Conservation (phyloP, 164 flowering plant species). For the Brasenia schreberi region DNA sequence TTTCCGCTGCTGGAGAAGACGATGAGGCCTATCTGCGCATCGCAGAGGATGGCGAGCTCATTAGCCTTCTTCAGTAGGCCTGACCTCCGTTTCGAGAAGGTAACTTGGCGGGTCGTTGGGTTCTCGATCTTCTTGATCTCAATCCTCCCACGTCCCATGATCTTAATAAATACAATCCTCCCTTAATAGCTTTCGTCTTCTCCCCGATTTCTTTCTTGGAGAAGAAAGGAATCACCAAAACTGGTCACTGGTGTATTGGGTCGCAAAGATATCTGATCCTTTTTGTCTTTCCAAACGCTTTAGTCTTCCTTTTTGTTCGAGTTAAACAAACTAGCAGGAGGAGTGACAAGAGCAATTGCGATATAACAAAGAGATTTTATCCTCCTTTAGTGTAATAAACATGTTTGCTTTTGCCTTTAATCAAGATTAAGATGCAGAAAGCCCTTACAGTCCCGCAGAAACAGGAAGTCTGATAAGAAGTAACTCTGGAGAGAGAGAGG, state of each 20-base stretch:
- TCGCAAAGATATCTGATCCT: not conserved
- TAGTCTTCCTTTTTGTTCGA: not conserved
- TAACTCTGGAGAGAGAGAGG: not conserved
- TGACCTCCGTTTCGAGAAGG: slow-evolving; percentile 34
- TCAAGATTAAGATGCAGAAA: not conserved
- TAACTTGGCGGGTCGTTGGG: slow-evolving; percentile 29
- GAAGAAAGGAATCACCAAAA: not conserved
- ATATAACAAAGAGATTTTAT: not conserved
- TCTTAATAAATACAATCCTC: not conserved
- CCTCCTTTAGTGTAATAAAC: not conserved
- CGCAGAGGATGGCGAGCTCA: slow-evolving; percentile 39
- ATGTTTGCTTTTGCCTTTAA: not conserved
- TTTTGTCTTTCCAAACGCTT: not conserved
- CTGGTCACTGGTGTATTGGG: not conserved
- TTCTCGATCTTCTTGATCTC: slow-evolving; percentile 30
- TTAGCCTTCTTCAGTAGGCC: slow-evolving; percentile 41
- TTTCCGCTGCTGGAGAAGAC: slow-evolving; percentile 34
- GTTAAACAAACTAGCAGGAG: not conserved
- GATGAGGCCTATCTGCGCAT: slow-evolving; percentile 41
- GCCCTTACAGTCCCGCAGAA: not conserved
- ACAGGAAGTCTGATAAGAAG: not conserved
- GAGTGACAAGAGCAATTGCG: not conserved
- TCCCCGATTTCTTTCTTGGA: not conserved
- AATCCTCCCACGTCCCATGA: slow-evolving; percentile 25
- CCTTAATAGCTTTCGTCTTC: not conserved